Percentiles rank a stretch among this genome's conserved stretches.
Conservation (phyloP, 148 eudicot genomes). For the Vaccinium darrowii region DNA sequence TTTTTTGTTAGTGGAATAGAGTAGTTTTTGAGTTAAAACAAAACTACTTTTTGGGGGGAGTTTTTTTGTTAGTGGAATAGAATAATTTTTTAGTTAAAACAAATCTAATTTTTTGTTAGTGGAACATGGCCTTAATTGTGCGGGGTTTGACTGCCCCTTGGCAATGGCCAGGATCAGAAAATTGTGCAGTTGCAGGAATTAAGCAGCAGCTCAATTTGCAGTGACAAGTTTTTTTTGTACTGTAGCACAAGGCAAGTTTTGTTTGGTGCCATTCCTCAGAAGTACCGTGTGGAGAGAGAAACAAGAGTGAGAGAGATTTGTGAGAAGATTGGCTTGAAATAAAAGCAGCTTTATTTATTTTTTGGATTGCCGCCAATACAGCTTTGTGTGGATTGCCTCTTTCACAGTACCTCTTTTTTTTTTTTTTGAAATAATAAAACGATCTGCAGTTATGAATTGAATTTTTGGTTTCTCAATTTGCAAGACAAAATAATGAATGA, state of each 20-base stretch:
- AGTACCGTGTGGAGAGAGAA: not conserved
- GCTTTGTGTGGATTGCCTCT: not conserved
- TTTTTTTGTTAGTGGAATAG: no score
- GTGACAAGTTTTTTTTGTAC: not conserved
- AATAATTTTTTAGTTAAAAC: no score
- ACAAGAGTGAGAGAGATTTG: not conserved
- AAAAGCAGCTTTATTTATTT: not conserved
- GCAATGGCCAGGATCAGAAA: not conserved
- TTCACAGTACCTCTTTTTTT: no score
- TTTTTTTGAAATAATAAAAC: no score
- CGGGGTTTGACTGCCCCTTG: not conserved
- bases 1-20: no score
- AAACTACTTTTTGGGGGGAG: no score
- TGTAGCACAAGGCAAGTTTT: conserved; percentile 4
- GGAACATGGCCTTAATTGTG: no score
- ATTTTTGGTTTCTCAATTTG: no score
- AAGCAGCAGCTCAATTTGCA: not conserved
- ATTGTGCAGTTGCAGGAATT: not conserved
- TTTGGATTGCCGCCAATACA: not conserved
- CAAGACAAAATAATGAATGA: no score
- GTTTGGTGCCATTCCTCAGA: conserved; percentile 3
- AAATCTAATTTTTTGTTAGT: no score
- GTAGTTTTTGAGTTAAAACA: no score
- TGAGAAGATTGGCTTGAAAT: not conserved
- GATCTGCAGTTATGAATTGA: no score